phyloP scores from a whole-genome alignment of 257 asterid species.

The Salvia rosmarinus region DNA sequence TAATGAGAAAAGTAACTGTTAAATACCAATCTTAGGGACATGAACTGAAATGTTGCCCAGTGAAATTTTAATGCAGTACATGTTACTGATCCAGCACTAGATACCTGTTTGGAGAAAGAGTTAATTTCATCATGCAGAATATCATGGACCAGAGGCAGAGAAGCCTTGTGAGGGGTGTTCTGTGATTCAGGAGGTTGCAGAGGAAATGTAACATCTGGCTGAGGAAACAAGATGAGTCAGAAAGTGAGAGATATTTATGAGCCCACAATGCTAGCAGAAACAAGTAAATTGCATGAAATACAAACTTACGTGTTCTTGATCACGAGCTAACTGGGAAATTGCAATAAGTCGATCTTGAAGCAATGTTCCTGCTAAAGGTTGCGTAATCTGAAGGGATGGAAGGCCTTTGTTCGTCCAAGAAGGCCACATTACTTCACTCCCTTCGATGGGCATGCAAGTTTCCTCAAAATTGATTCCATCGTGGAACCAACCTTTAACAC shows the following conservation, averaged over 20 bases:
- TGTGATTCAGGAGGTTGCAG: conserved; percentile 81
- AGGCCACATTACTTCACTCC: conserved; percentile 95
- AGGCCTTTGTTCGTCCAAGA: conserved; percentile 94
- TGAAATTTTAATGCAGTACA: conserved; percentile 12
- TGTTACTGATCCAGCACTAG: conserved; percentile 27
- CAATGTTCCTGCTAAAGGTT: conserved; percentile 89
- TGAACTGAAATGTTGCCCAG: conserved; percentile 24
- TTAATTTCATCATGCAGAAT: conserved; percentile 83
- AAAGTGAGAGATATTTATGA: conserved; percentile 25
- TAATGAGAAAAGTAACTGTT: conserved; percentile 26
- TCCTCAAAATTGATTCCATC: conserved; percentile 91
- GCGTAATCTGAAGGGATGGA: conserved; percentile 77
- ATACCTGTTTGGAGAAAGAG: conserved; percentile 92
- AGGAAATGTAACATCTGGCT: conserved; percentile 97
- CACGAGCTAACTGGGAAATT: conserved; percentile 92
- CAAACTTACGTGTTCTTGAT: conserved; percentile 85
- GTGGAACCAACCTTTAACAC: conserved; percentile 96
- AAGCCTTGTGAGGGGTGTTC: conserved; percentile 58
- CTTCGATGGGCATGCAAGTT: conserved; percentile 79
- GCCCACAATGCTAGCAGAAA: conserved; percentile 22
- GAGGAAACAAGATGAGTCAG: conserved; percentile 41
- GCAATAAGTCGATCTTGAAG: conserved; percentile 96
- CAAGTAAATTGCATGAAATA: conserved; percentile 18
- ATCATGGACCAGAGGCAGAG: conserved; percentile 65
- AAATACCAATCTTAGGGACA: conserved; percentile 20